These are phyloP conservation scores for Rhypophila decipiens DNA, from an alignment of 495 filamentous ascomycete genomes.

Conservation along the genomic window DNA sequence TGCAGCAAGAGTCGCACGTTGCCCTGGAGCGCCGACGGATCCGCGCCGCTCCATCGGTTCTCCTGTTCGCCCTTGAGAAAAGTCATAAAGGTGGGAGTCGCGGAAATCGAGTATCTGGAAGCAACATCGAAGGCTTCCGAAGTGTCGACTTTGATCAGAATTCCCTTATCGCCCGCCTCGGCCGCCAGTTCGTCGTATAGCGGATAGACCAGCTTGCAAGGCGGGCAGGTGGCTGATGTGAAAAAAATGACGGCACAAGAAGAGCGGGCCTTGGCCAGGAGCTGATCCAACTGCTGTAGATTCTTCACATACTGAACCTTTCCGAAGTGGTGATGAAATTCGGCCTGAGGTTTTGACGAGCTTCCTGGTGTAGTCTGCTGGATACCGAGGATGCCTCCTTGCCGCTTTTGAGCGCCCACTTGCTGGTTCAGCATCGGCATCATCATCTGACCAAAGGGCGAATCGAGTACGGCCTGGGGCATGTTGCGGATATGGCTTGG, in stretches of 20 bases:
- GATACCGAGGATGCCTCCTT: slow-evolving; percentile 46
- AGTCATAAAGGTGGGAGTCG: slow-evolving; percentile 88
- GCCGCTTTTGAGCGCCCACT: slow-evolving; percentile 58
- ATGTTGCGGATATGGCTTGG: slow-evolving; percentile 84
- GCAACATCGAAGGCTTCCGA: slow-evolving; percentile 59
- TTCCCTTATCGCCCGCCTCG: slow-evolving; percentile 60
- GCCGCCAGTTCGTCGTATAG: slow-evolving; percentile 74
- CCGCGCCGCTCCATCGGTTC: slow-evolving; percentile 75
- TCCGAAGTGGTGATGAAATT: slow-evolving; percentile 21
- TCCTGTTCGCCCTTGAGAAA: slow-evolving; percentile 71
- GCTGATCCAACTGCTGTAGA: slow-evolving; percentile 51
- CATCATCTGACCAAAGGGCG: slow-evolving; percentile 87
- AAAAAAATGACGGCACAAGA: slow-evolving; percentile 86
- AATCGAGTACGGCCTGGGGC: slow-evolving; percentile 78
- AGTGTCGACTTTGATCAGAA: slow-evolving; percentile 81
- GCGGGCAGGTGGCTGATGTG: slow-evolving; percentile 78
- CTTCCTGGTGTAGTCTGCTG: slow-evolving; percentile 26
- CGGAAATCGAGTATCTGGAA: slow-evolving; percentile 58
- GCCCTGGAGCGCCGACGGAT: slow-evolving; percentile 57
- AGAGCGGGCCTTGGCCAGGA: slow-evolving; percentile 51
- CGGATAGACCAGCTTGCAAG: slow-evolving; percentile 80
- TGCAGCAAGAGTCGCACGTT: slow-evolving; percentile 69
- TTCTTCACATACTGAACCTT: slow-evolving; percentile 31
- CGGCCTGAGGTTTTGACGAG: slow-evolving; percentile 26
- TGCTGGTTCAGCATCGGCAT: slow-evolving; percentile 72